Evolutionary conservation across 345 rosid genomes (phyloP).

Genomic region (Cochlearia excelsa): DNA sequence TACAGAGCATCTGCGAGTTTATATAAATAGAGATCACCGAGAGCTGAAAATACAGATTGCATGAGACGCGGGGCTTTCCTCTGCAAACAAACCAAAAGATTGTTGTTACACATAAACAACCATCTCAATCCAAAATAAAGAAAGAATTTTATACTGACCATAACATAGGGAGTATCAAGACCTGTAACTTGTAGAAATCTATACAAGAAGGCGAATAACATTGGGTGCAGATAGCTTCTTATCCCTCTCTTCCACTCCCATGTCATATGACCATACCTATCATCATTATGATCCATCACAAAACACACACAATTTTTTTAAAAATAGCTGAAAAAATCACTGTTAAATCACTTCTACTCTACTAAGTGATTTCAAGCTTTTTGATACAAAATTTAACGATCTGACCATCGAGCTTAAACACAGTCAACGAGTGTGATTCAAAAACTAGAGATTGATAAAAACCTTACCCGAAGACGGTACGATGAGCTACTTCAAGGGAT

Average conservation of each 20-base stretch:
- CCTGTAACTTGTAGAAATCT: slow-evolving; percentile 60
- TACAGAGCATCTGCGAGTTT: slow-evolving; percentile 59
- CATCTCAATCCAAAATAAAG: too few species aligned
- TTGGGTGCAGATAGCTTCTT: slow-evolving; percentile 87
- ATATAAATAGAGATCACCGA: slow-evolving; percentile 81
- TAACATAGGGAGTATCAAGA: slow-evolving; percentile 65
- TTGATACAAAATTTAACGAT: too few species aligned
- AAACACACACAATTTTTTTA: background rate
- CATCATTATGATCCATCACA: slow-evolving; percentile 7
- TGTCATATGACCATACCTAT: slow-evolving; percentile 87
- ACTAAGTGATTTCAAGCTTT: background rate
- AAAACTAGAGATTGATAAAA: background rate
- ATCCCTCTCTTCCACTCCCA: slow-evolving; percentile 95
- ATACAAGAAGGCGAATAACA: slow-evolving; percentile 68
- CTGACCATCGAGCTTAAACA: too few species aligned
- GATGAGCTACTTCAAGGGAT: slow-evolving; percentile 82
- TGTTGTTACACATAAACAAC: slow-evolving; percentile 2
- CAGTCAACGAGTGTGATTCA: background rate
- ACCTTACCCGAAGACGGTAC: slow-evolving; percentile 70
- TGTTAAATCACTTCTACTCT: background rate
- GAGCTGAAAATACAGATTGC: slow-evolving; percentile 79
- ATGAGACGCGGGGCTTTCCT: slow-evolving; percentile 66
- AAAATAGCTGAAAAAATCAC: slow-evolving; percentile 7
- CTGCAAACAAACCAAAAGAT: slow-evolving; percentile 36
- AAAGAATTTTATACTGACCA: slow-evolving; percentile 48